phyloP scores from a whole-genome alignment of 352 stramenopile species.

The Halophytophthora batemanensis region DNA sequence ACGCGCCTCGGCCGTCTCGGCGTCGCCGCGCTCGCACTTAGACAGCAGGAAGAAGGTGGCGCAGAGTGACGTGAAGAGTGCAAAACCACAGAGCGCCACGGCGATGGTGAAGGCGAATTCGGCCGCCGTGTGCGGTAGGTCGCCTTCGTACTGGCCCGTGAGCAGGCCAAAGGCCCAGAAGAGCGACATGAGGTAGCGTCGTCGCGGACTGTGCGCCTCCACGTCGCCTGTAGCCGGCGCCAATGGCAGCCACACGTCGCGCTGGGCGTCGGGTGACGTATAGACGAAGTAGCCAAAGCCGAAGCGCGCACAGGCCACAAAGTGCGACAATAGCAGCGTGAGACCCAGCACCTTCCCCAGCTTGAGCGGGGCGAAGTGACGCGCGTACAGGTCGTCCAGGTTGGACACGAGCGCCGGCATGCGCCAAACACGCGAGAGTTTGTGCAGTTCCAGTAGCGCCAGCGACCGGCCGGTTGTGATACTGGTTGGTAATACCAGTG shows the following conservation, averaged over 20 bases:
- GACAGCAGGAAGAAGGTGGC: conserved; percentile 76
- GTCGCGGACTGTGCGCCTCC: conserved; percentile 8
- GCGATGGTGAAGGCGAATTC: conserved; percentile 67
- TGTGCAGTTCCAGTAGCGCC: conserved; percentile 49
- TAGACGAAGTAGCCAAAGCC: conserved; percentile 40
- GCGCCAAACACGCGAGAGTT: conserved; percentile 47
- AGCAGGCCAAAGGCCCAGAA: conserved; percentile 71
- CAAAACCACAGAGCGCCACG: conserved; percentile 55
- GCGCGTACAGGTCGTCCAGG: conserved; percentile 64
- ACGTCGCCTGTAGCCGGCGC: conserved; percentile 8
- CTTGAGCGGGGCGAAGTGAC: conserved; percentile 58
- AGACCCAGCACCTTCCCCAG: conserved; percentile 50
- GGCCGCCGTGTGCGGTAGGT: conserved; percentile 40
- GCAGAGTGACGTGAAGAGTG: conserved; percentile 65
- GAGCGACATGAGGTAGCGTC: conserved; percentile 51
- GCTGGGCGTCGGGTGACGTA: conserved; percentile 12
- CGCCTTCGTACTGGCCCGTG: conserved; percentile 53
- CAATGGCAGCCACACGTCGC: conserved; percentile 46
- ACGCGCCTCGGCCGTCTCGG: conserved; percentile 52
- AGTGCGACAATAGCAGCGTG: conserved; percentile 47
- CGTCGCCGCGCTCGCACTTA: conserved; percentile 59
- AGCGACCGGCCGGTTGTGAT: conserved; percentile 10
- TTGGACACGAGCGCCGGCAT: conserved; percentile 49
- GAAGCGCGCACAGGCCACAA: conserved; percentile 52
- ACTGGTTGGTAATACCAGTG: conserved; percentile 24